Evolutionary conservation across 2,329 filamentous ascomycete species (phyloP).

Genomic region (Stagonosporopsis rhizophila): DNA sequence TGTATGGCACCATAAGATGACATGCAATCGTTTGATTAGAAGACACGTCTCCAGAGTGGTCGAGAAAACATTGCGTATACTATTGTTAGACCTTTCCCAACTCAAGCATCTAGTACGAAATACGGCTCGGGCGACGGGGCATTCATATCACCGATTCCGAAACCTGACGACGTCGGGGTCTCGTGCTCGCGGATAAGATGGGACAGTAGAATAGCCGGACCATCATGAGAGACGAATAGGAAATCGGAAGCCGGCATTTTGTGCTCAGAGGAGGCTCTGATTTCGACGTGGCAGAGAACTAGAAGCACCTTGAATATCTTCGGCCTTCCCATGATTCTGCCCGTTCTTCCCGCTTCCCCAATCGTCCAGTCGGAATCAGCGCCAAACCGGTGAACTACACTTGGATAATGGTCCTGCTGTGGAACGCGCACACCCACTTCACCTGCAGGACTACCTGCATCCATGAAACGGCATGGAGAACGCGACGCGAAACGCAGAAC

Average conservation of each 20-base stretch:
- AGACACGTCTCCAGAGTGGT: slow-evolving; percentile 6
- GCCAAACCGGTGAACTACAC: slow-evolving; percentile 23
- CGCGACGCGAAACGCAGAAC: not conserved
- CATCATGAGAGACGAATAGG: not conserved
- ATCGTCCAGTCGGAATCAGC: slow-evolving; percentile 6
- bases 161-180: not conserved
- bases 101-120: slow-evolving; percentile 4
- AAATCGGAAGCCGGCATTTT: not conserved
- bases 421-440: slow-evolving; percentile 11
- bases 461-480: slow-evolving; percentile 7
- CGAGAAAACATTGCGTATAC: not conserved
- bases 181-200: not conserved
- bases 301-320: slow-evolving; percentile 9
- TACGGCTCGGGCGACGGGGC: slow-evolving; percentile 5
- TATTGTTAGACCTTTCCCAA: slow-evolving; percentile 4
- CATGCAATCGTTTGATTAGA: not conserved
- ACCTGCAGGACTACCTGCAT: slow-evolving; percentile 12
- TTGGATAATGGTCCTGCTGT: slow-evolving; percentile 1
- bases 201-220: not conserved
- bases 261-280: not conserved
- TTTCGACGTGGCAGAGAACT: slow-evolving; percentile 11
- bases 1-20: not conserved
- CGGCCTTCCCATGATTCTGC: slow-evolving; percentile 10
- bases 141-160: not conserved
- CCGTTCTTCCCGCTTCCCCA: not conserved